Percentiles rank a stretch among this genome's conserved stretches.
Conservation (phyloP, 176 grass and related monocot genomes). For the Zoysia pacifica region DNA sequence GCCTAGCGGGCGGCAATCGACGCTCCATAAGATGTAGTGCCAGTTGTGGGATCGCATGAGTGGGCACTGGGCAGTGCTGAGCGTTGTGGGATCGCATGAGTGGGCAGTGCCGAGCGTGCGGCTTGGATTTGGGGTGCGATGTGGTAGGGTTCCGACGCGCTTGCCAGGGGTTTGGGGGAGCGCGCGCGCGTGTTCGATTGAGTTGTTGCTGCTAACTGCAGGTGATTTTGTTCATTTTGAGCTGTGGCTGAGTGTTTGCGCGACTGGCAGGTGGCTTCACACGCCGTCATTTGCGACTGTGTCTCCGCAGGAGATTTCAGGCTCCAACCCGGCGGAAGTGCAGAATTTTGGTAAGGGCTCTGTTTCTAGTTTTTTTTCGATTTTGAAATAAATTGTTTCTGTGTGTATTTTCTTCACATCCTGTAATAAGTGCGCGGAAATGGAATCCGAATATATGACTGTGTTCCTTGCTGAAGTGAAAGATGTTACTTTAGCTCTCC, state of each 20-base stretch:
- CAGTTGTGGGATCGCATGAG: too few relatives aligned
- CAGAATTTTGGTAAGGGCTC: constrained; percentile 72
- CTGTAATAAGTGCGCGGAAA: not conserved
- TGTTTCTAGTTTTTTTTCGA: not conserved
- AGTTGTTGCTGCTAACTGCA: constrained; percentile 3
- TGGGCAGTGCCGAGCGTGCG: too few relatives aligned
- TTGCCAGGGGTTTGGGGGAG: not conserved
- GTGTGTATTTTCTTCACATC: not conserved
- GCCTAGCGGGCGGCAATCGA: too few relatives aligned
- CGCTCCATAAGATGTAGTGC: too few relatives aligned
- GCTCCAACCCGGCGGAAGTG: constrained; percentile 74
- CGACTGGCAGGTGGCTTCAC: constrained; percentile 65
- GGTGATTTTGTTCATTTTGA: not conserved
- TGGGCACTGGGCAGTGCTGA: too few relatives aligned
- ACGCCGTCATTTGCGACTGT: constrained; percentile 79
- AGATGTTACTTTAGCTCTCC: not conserved
- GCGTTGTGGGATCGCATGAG: not conserved
- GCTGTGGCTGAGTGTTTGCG: constrained; percentile 15
- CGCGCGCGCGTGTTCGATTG: not conserved
- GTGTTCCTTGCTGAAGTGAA: not conserved
- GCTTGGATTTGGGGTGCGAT: not conserved
- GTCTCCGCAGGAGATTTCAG: constrained; percentile 69
- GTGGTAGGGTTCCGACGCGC: constrained; percentile 18
- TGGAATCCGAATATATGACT: constrained; percentile 2
- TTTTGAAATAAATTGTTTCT: not conserved